A percentile compares a stretch with the other conserved stretches of the same genome.
Evolutionary conservation across 805 yeast genomes (phyloP).

Genomic region (Ogataea naganishii): DNA sequence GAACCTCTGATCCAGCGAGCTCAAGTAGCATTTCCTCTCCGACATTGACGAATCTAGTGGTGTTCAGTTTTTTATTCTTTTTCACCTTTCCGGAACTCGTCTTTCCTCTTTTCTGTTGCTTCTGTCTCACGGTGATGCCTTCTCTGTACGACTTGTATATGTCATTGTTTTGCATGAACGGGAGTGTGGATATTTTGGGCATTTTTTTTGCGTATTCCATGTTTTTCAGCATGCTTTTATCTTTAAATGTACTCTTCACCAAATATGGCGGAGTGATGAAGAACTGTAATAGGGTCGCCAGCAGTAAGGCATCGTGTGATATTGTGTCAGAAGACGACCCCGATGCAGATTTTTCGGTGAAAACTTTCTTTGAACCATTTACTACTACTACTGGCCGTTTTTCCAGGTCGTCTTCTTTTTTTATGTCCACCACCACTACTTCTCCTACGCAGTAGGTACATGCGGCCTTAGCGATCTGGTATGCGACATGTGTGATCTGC

Average conservation of each 20-base stretch:
- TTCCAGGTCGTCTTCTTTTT: conserved; percentile 15
- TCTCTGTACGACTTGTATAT: conserved; percentile 39
- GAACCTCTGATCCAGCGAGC: conserved; percentile 51
- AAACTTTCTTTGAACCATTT: conserved; percentile 11
- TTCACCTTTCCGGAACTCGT: conserved; percentile 26
- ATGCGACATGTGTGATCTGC: conserved; percentile 64
- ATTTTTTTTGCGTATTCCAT: conserved; percentile 57
- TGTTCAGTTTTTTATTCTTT: conserved; percentile 42
- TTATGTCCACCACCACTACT: conserved; percentile 57
- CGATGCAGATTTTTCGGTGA: conserved; percentile 6
- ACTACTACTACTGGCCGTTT: conserved; percentile 10
- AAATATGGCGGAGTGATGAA: conserved; percentile 83
- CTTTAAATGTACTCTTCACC: conserved; percentile 52
- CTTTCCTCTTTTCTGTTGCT: conserved; percentile 29
- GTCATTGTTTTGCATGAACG: conserved; percentile 52
- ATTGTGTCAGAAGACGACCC: conserved; percentile 4
- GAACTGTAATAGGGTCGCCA: conserved; percentile 67
- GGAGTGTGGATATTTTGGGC: conserved; percentile 67
- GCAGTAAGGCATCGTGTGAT: conserved; percentile 33
- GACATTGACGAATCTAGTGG: conserved; percentile 69
- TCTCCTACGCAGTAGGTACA: conserved; percentile 66
- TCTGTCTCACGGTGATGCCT: conserved; percentile 48
- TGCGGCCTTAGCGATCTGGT: conserved; percentile 74
- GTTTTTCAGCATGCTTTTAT: conserved; percentile 29
- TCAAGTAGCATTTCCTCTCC: conserved; percentile 57